Base-by-base conservation (phyloP, 1,284 basidiomycete species). In the Pseudozyma sp. region DNA sequence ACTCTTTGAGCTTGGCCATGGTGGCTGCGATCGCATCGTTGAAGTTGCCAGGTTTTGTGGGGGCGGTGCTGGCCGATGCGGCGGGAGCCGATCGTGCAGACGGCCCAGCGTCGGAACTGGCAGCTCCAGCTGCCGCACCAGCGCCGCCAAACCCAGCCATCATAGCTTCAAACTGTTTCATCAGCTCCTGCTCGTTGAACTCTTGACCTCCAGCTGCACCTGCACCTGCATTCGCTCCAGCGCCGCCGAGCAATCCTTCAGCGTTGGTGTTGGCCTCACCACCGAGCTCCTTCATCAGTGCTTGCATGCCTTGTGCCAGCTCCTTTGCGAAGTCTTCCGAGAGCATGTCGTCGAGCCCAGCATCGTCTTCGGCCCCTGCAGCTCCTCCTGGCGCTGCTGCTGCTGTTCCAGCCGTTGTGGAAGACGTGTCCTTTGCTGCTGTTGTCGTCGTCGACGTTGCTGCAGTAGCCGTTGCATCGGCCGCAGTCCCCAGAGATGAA, bases 271-370 rank as follows among this genome's bases (percentile, higher is more conserved):
- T 50, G 31, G 63, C 54, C 29, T 63, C 52, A 33, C 66, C 46
- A 5, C 78, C 86, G 9, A 96, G 87, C 79, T 90, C 91, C 19
- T 88, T 87, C 87, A 97, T 89, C 47, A 97, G 87, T n/a, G 87
- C 87, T 82, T 94, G 92, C 94, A 97, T 96, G 34, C 90, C 91
- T 80, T 89, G 87, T 7, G 90, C 89, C 46, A 97, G 87, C 80
- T 92, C 90, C 43, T 88, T 87, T 44, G 91, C 89, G 79, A 94
- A 93, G 54, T 90, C 82, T 43, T 81, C 62, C 13, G 73, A 75
- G 8, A 82, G 66, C 34, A 74, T 56, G 14, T 77, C 78, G n/a
- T 80, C 78, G 29, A 84, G 63, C 9, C 46, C 68, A 14, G 58
- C 68, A 44, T 72, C 69, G 39, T 66, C 64, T 7, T 59, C 49